phyloP scores from a whole-genome alignment of 2,329 filamentous ascomycete genomes.

The Botryotinia convoluta region DNA sequence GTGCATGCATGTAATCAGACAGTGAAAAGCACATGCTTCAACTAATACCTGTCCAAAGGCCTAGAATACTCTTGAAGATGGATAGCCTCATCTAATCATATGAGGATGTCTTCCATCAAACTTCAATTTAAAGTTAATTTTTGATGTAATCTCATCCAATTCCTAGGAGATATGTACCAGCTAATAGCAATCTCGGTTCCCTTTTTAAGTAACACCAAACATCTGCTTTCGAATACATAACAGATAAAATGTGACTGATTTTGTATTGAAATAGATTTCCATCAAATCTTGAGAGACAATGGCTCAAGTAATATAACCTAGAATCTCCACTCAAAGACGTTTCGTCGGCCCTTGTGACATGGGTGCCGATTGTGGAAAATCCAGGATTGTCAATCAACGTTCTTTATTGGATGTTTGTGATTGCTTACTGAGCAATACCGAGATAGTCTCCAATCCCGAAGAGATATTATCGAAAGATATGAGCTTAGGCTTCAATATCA shows the following conservation, averaged over 20 bases:
- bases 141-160: neutral
- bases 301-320: neutral
- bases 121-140: neutral
- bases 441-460: neutral
- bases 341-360: neutral
- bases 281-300: neutral
- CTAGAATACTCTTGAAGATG: neutral
- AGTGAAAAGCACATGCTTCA: neutral
- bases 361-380: neutral
- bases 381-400: neutral
- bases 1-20: neutral
- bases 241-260: neutral
- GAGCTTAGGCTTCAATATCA: neutral
- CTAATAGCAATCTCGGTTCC: neutral
- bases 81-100: too few species aligned
- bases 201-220: neutral
- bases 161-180: neutral
- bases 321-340: neutral
- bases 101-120: neutral
- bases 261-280: fast-evolving
- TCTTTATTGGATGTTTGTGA: neutral
- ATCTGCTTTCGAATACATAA: neutral
- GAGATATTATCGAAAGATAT: too few species aligned
- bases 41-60: neutral
- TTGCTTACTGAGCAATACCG: too few species aligned